phyloP scores from a whole-genome alignment of 306 rosid species.

The Cicer judaicum region DNA sequence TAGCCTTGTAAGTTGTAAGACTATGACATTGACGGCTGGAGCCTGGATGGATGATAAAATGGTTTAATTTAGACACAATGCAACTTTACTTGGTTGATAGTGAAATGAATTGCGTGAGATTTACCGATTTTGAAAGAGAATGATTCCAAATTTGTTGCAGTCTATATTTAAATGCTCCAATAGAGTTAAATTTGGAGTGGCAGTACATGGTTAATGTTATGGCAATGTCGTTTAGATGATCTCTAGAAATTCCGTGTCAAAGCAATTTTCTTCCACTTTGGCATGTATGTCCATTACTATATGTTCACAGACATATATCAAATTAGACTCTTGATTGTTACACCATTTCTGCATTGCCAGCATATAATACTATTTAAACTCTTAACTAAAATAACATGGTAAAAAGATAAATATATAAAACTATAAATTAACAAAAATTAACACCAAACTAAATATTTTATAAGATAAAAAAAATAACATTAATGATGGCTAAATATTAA shows the following conservation, averaged over 20 bases:
- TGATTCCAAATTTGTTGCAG: slow-evolving; percentile 32
- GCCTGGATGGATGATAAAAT: background rate
- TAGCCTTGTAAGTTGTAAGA: too few relatives aligned
- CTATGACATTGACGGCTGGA: background rate
- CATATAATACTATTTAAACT: too few relatives aligned
- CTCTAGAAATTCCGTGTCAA: background rate
- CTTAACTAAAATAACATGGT: too few relatives aligned
- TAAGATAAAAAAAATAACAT: too few relatives aligned
- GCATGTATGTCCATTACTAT: slow-evolving; percentile 20
- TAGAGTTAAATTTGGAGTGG: background rate
- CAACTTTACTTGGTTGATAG: slow-evolving; percentile 37
- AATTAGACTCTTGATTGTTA: background rate
- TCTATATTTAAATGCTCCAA: background rate
- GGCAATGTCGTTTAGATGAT: slow-evolving; percentile 36
- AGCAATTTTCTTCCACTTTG: slow-evolving; percentile 26
- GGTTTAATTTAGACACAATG: slow-evolving; percentile 1
- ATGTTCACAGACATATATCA: background rate
- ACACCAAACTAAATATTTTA: too few relatives aligned
- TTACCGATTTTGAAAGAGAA: slow-evolving; percentile 41
- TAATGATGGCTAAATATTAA: background rate
- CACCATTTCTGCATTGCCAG: background rate
- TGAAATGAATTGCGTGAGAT: slow-evolving; percentile 31
- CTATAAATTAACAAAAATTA: too few relatives aligned
- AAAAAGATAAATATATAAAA: too few relatives aligned
- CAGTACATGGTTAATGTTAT: slow-evolving; percentile 7